These are phyloP conservation scores for Gracilaria domingensis DNA, from an alignment of 23 red algal species.

Conservation along the genomic window DNA sequence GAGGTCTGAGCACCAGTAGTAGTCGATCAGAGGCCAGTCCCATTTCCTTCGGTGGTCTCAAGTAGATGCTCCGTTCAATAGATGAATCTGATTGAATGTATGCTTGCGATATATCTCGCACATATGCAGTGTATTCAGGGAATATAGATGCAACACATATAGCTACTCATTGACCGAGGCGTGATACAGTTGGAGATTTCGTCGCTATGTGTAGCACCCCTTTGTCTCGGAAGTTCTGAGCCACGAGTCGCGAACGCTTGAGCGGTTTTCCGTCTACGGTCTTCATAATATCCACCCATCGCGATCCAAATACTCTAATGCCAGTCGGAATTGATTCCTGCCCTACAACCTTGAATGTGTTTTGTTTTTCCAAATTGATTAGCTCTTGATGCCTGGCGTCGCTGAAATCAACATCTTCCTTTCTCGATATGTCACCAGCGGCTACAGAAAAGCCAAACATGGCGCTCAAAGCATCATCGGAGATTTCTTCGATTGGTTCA, in stretches of 20 bases:
- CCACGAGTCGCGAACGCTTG: not conserved
- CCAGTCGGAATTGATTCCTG: not conserved
- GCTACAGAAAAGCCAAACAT: too few relatives aligned
- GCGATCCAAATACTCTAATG: not conserved
- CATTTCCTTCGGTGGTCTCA: too few relatives aligned
- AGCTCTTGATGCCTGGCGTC: conserved; percentile 11
- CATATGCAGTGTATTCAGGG: conserved; percentile 4
- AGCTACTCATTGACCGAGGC: not conserved
- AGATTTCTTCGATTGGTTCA: too few relatives aligned
- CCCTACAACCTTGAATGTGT: conserved; percentile 19
- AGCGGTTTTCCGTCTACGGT: not conserved
- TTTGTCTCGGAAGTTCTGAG: not conserved
- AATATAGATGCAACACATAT: not conserved
- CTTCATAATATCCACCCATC: not conserved
- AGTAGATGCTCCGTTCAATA: too few relatives aligned
- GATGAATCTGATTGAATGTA: conserved; percentile 13
- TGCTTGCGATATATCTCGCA: conserved; percentile 38
- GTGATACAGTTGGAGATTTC: not conserved
- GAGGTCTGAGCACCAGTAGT: too few relatives aligned
- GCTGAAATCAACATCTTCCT: not conserved
- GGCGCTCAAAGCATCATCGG: too few relatives aligned
- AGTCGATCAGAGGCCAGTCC: too few relatives aligned
- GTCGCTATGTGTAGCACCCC: not conserved
- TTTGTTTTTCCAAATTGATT: not conserved
- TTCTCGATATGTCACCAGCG: too few relatives aligned